Evolutionary conservation across 768 basidiomycete genomes (phyloP).

Genomic region (Leucosporidium scottii): DNA sequence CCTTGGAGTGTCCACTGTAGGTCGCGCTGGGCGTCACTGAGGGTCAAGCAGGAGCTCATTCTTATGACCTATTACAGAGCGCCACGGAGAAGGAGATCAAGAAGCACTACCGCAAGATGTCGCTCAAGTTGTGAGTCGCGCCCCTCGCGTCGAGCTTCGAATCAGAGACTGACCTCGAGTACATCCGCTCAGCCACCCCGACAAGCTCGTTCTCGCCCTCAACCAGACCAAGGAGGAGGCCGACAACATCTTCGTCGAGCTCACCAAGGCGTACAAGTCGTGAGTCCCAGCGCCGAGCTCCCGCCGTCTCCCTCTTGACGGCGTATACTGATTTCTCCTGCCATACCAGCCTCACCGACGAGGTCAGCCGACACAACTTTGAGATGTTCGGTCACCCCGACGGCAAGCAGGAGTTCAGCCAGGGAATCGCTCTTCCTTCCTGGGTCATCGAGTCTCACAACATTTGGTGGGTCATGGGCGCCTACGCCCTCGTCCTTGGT

Average conservation of each 20-base stretch:
- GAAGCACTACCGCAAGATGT: slow-evolving; percentile 86
- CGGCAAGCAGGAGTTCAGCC: slow-evolving; percentile 85
- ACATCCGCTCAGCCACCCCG: slow-evolving; percentile 67
- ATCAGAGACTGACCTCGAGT: background rate
- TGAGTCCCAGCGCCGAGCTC: slow-evolving; percentile 42
- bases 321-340: background rate
- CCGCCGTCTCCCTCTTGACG: background rate
- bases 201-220: slow-evolving; percentile 76
- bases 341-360: slow-evolving; percentile 68
- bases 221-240: slow-evolving; percentile 83
- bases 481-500: slow-evolving; percentile 83
- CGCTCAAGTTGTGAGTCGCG: slow-evolving; percentile 64
- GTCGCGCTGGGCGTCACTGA: slow-evolving; percentile 37
- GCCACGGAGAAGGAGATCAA: slow-evolving; percentile 84
- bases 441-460: slow-evolving; percentile 92
- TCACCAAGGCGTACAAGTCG: slow-evolving; percentile 98
- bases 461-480: slow-evolving; percentile 79
- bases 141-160: background rate
- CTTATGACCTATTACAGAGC: slow-evolving; percentile 47
- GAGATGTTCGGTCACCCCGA: slow-evolving; percentile 89
- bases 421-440: slow-evolving; percentile 87
- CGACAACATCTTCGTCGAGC: slow-evolving; percentile 74
- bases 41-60: background rate
- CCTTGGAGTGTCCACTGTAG: slow-evolving; percentile 64
- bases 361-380: slow-evolving; percentile 81